Conservation (phyloP, 164 flowering plant species). For the Chimonanthus praecox region DNA sequence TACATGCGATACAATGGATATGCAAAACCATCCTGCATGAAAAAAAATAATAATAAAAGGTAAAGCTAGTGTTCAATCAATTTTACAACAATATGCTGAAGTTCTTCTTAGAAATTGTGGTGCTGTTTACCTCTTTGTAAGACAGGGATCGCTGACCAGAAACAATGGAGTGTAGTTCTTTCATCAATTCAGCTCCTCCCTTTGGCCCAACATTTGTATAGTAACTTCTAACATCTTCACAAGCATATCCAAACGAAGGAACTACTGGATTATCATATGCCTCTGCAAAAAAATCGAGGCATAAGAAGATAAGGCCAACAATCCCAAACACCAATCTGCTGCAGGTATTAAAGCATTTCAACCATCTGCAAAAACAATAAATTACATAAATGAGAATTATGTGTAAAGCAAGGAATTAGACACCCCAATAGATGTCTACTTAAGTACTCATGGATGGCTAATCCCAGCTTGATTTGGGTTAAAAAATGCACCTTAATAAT, state of each 20-base stretch:
- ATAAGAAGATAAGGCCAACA: slow-evolving; percentile 16
- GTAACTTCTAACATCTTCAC: slow-evolving; percentile 42
- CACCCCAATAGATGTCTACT: too few species aligned
- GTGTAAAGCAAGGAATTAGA: neutral
- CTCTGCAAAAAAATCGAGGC: slow-evolving; percentile 17
- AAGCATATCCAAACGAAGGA: slow-evolving; percentile 21
- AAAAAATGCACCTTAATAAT: too few species aligned
- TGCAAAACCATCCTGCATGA: neutral
- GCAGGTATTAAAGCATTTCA: slow-evolving; percentile 5
- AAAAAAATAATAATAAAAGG: neutral
- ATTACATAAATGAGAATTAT: neutral
- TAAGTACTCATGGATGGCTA: too few species aligned
- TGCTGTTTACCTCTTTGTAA: slow-evolving; percentile 33
- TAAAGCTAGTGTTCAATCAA: neutral
- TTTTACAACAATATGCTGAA: neutral
- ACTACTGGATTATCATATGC: slow-evolving; percentile 13
- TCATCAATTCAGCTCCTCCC: slow-evolving; percentile 30
- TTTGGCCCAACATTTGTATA: slow-evolving; percentile 23
- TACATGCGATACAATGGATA: neutral
- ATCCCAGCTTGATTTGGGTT: too few species aligned
- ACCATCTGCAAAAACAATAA: slow-evolving; percentile 8
- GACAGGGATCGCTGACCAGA: slow-evolving; percentile 33
- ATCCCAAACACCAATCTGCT: slow-evolving; percentile 17
- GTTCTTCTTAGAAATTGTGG: neutral
- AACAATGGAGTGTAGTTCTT: slow-evolving; percentile 29